phyloP scores from a whole-genome alignment of 2,329 filamentous ascomycete species.

The Podosphaera xanthii region DNA sequence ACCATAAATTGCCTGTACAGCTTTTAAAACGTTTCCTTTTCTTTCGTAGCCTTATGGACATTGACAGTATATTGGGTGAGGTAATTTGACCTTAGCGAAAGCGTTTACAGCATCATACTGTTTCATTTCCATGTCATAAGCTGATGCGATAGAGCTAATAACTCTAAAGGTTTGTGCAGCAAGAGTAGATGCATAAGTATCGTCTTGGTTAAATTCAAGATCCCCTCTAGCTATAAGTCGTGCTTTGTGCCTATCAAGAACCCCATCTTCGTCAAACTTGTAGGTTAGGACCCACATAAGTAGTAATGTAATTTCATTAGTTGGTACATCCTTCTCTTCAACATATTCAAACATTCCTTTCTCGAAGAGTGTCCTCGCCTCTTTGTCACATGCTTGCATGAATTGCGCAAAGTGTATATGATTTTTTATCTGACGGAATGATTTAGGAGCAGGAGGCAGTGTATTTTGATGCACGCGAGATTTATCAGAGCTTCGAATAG shows the following conservation, averaged over 20 bases:
- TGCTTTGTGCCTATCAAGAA: conserved; percentile 8
- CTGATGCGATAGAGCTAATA: neutral
- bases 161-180: too few relatives aligned
- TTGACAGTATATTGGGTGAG: neutral
- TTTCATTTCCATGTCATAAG: neutral
- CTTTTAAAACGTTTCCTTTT: neutral
- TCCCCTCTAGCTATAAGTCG: conserved; percentile 7
- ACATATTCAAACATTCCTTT: too few relatives aligned
- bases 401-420: neutral
- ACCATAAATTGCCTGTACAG: neutral
- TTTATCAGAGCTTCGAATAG: neutral
- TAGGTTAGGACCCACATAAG: conserved; percentile 6
- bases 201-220: too few relatives aligned
- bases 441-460: neutral
- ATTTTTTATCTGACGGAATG: neutral
- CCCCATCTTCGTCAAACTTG: conserved; percentile 6
- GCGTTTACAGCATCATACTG: neutral
- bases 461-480: neutral
- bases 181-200: too few relatives aligned
- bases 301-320: neutral
- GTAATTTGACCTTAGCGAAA: neutral
- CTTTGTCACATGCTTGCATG: neutral
- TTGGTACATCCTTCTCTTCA: neutral
- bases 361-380: too few relatives aligned
- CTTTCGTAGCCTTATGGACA: neutral